Conservation (phyloP, 2,329 filamentous ascomycete species). For the Aspergillus aculeatus region DNA sequence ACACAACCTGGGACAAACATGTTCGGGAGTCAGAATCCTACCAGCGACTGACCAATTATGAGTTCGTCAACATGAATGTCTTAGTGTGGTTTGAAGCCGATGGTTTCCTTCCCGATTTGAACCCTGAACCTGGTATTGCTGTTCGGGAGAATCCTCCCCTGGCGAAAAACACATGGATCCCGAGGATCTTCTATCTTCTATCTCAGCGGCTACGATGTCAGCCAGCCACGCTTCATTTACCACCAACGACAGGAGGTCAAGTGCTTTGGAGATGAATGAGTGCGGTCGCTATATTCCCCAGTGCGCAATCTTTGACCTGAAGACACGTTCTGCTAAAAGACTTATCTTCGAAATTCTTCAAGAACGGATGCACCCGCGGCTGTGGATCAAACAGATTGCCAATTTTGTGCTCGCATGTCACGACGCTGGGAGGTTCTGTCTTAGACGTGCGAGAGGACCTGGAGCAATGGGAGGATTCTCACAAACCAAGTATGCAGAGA, state of each 20-base stretch:
- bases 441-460: conserved; percentile 39
- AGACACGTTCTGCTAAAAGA: conserved; percentile 47
- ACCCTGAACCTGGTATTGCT: not conserved
- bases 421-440: conserved; percentile 42
- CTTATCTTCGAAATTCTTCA: conserved; percentile 35
- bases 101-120: conserved; percentile 48
- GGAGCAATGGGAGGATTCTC: conserved; percentile 43
- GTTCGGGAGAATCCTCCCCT: not conserved
- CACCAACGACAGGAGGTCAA: not conserved
- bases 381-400: conserved; percentile 54
- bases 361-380: conserved; percentile 42
- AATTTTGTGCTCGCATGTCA: conserved; percentile 56
- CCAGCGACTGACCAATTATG: conserved; percentile 61
- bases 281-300: conserved; percentile 36
- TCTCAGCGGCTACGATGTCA: not conserved
- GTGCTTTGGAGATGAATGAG: not conserved
- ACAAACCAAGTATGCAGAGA: conserved; percentile 25
- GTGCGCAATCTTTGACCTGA: conserved; percentile 52
- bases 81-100: conserved; percentile 60
- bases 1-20: conserved; percentile 49
- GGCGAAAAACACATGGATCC: not conserved
- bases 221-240: not conserved
- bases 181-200: conserved; percentile 5
- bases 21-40: conserved; percentile 59
- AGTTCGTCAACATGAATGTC: conserved; percentile 53